Base-by-base conservation (phyloP, 1,139 yeast species). In the Kurtzmaniella quercitrusa region DNA sequence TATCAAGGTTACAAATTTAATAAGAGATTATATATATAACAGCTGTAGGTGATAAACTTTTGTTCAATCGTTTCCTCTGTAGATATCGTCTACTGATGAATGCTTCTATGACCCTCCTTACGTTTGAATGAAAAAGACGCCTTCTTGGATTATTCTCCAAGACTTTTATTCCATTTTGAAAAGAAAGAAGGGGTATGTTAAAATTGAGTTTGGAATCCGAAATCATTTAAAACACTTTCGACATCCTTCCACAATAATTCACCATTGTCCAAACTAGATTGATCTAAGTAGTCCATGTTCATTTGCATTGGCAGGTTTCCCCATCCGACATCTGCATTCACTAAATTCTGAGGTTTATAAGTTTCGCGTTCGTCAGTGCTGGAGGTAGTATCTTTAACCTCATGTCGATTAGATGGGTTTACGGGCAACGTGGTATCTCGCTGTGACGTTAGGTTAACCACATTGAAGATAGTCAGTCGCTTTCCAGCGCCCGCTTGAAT, bases 221-320 rank as follows among this genome's bases (percentile, higher is more conserved):
- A 90, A 58, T 90, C 96, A 54, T 87, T 87, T 96, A 91, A 89
- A 47, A 91, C 87, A 43, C 87, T 74, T 51, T 89, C 96, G 21
- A 91, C 95, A 57, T 91, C 96, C 57, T 85, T 85, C 91, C 95
- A 89, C 12, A 89, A 76, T 54, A 83, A 64, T 46, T 85, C 96
- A 33, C 83, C 80, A 46, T 62, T 65, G 47, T 70, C 76, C 44
- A 70, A 58, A 15, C 57, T 53, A 41, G 60, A 67, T 44, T 65
- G 50, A 42, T 68, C 74, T 39, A 69, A 54, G 43, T 58, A 63
- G 38, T 63, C 69, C 29, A 66, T 51, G 19, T 66, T 63, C 21
- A 58, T 59, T 42, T 63, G 66, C 14, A 55, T 43, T 9, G 73
- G 71, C 7, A 69, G 63, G 25, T 68, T 73, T 33, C 59, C 58